Evolutionary conservation across 108 stramenopile genomes (phyloP).

Genomic region (Conticribra weissflogii): DNA sequence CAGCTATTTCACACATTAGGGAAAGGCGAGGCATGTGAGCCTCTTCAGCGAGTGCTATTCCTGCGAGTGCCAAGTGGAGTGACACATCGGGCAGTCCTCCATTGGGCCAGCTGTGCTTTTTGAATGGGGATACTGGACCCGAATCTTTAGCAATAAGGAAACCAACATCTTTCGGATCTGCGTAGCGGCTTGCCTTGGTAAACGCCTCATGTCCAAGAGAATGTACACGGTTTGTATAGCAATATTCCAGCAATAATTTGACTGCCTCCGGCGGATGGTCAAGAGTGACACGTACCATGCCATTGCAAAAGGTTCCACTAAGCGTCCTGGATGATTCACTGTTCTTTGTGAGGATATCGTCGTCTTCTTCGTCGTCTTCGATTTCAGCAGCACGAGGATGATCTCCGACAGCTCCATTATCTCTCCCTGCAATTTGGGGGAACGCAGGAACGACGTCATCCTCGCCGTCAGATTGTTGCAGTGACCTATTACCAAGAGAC

Average conservation of each 20-base stretch:
- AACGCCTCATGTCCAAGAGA: slow-evolving; percentile 77
- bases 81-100: slow-evolving; percentile 62
- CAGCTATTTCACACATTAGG: slow-evolving; percentile 88
- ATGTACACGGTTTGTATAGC: slow-evolving; percentile 84
- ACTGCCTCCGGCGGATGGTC: slow-evolving; percentile 87
- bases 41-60: slow-evolving; percentile 77
- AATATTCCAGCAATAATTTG: slow-evolving; percentile 83
- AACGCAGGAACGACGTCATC: slow-evolving; percentile 43
- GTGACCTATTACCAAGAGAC: slow-evolving; percentile 3
- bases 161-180: slow-evolving; percentile 14
- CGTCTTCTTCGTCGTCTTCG: slow-evolving; percentile 69
- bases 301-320: slow-evolving; percentile 4
- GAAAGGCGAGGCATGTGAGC: slow-evolving; percentile 74
- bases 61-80: slow-evolving; percentile 71
- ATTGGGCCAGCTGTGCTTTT: slow-evolving; percentile 63
- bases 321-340: not conserved
- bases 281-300: slow-evolving; percentile 27
- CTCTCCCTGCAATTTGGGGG: slow-evolving; percentile 17
- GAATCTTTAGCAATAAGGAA: slow-evolving; percentile 6
- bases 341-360: slow-evolving; percentile 15
- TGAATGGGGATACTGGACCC: slow-evolving; percentile 48
- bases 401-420: slow-evolving; percentile 17
- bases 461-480: slow-evolving; percentile 65
- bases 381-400: slow-evolving; percentile 46
- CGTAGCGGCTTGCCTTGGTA: slow-evolving; percentile 41